Evolutionary conservation across 2,329 filamentous ascomycete genomes (phyloP).

Genomic region (Westerdykella ornata): DNA sequence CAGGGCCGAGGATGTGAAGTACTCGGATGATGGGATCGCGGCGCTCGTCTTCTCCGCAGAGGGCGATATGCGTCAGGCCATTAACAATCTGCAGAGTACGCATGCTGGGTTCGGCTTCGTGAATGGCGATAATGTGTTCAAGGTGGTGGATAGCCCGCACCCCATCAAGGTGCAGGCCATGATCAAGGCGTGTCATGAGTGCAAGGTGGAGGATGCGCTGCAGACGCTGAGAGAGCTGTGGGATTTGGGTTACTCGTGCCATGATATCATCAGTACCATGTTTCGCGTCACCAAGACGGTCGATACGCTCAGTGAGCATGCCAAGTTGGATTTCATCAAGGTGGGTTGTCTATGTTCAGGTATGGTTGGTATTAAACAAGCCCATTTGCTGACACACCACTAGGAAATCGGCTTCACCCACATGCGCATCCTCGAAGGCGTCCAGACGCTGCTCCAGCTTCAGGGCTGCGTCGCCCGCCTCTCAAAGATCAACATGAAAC

Average conservation of each 20-base stretch:
- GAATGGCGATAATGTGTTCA: conserved; percentile 97
- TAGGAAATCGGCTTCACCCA: conserved; percentile 94
- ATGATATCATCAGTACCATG: conserved; percentile 99
- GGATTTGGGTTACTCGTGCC: conserved; percentile 92
- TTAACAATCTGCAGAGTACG: conserved; percentile 96
- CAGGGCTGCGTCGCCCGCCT: conserved; percentile 87
- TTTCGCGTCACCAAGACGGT: conserved; percentile 97
- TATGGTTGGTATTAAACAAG: too few relatives aligned
- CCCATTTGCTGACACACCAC: background rate
- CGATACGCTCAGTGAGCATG: conserved; percentile 82
- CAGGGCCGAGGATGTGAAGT: conserved; percentile 82
- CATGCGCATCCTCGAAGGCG: conserved; percentile 97
- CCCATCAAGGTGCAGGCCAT: conserved; percentile 98
- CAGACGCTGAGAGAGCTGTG: conserved; percentile 85
- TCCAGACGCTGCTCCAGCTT: conserved; percentile 89
- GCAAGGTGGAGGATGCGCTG: conserved; percentile 79
- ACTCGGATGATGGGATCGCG: conserved; percentile 87
- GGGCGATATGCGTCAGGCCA: conserved; percentile 97
- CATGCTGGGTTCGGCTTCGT: conserved; percentile 91
- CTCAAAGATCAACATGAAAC: conserved; percentile 95
- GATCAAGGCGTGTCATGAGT: conserved; percentile 94
- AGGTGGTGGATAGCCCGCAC: conserved; percentile 92
- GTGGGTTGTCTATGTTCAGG: conserved; percentile 7
- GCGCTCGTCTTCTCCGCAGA: conserved; percentile 97
- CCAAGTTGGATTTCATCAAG: conserved; percentile 94